Conservation (phyloP, 768 basidiomycete species). For the Leucosporidium creatinivorum region DNA sequence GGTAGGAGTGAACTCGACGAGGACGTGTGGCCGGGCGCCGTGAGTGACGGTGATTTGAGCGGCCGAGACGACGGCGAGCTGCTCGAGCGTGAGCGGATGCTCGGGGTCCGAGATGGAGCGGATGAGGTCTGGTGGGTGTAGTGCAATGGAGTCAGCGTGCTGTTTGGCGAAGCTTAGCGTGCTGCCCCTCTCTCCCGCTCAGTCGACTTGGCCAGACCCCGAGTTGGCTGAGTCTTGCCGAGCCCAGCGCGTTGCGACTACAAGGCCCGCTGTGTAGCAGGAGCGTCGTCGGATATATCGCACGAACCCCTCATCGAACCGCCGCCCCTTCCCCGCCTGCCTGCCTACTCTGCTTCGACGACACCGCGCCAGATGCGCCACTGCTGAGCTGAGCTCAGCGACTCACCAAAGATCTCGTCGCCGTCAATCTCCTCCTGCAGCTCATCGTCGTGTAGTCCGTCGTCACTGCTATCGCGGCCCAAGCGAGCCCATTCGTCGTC, state of each 20-base stretch:
- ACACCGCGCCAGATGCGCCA: background rate
- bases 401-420: slow-evolving; percentile 82
- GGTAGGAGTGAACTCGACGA: slow-evolving; percentile 92
- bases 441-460: slow-evolving; percentile 39
- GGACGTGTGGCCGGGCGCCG: slow-evolving; percentile 55
- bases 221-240: too few species aligned
- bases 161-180: background rate
- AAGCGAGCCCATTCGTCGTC: slow-evolving; percentile 37
- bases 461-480: background rate
- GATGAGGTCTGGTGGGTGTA: slow-evolving; percentile 56
- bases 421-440: slow-evolving; percentile 66
- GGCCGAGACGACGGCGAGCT: slow-evolving; percentile 86
- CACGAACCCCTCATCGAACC: background rate
- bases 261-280: too few species aligned
- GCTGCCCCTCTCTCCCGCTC: background rate
- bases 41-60: slow-evolving; percentile 63
- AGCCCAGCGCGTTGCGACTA: too few species aligned
- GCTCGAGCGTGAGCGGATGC: slow-evolving; percentile 83
- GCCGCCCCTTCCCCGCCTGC: background rate
- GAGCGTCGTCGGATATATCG: too few species aligned
- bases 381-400: background rate
- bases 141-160: slow-evolving; percentile 6
- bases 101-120: slow-evolving; percentile 91
- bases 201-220: too few species aligned
- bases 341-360: background rate